phyloP scores from a whole-genome alignment of 1,284 basidiomycete genomes.

The Inonotus hispidus region DNA sequence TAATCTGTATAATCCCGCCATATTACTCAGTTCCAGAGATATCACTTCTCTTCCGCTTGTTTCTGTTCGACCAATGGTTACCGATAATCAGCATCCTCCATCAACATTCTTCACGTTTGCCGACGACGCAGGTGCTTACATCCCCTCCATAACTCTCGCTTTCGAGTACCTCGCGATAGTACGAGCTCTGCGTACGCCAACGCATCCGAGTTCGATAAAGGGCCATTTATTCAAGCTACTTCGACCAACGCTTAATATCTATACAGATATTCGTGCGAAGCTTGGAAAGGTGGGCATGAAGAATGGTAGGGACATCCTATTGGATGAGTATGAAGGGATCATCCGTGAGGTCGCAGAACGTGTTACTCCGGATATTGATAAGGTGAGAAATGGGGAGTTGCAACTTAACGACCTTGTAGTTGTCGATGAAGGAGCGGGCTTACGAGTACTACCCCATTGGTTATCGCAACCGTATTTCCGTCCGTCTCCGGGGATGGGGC shows the following conservation, averaged over 20 bases:
- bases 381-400: slow-evolving; percentile 24
- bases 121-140: slow-evolving; percentile 45
- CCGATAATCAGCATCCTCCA: slow-evolving; percentile 14
- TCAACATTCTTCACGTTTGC: slow-evolving; percentile 29
- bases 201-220: slow-evolving; percentile 75
- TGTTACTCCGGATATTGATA: slow-evolving; percentile 48
- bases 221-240: slow-evolving; percentile 92
- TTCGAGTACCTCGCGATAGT: slow-evolving; percentile 88
- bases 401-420: slow-evolving; percentile 41
- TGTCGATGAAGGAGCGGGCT: slow-evolving; percentile 46
- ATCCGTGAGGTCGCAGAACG: slow-evolving; percentile 61
- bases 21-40: slow-evolving; percentile 47
- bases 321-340: slow-evolving; percentile 55
- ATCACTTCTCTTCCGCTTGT: slow-evolving; percentile 1
- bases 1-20: slow-evolving; percentile 87
- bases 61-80: slow-evolving; percentile 23
- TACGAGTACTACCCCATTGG: slow-evolving; percentile 74
- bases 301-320: slow-evolving; percentile 36
- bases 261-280: slow-evolving; percentile 69
- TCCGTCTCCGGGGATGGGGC: slow-evolving; percentile 28
- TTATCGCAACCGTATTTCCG: slow-evolving; percentile 84
- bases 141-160: slow-evolving; percentile 62
- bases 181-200: slow-evolving; percentile 63
- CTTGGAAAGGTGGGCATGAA: slow-evolving; percentile 50
- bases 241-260: slow-evolving; percentile 66